phyloP scores from a whole-genome alignment of 768 basidiomycete species.

The Pisolithus tinctorius region DNA sequence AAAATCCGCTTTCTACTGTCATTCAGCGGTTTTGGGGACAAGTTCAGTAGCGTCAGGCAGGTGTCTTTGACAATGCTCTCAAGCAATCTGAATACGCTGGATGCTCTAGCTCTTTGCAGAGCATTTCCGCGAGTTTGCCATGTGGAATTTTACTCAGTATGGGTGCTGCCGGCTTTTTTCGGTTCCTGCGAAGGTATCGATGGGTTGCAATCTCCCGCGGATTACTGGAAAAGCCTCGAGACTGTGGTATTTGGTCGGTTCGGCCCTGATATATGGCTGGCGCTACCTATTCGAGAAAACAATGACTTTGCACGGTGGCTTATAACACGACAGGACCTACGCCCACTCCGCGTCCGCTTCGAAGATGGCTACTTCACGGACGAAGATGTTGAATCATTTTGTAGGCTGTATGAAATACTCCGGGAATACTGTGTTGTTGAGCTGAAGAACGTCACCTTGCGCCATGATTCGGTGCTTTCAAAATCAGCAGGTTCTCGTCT shows the following conservation, averaged over 20 bases:
- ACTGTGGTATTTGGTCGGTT: background rate
- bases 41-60: background rate
- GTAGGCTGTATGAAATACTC: background rate
- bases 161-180: too few species aligned
- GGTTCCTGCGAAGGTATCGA: too few species aligned
- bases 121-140: background rate
- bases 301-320: background rate
- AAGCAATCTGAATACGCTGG: background rate
- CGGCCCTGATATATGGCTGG: too few species aligned
- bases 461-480: too few species aligned
- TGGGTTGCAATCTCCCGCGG: background rate
- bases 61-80: background rate
- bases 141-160: background rate
- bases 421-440: background rate
- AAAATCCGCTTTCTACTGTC: background rate
- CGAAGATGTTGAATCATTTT: background rate
- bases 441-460: background rate
- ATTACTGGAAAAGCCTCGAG: background rate
- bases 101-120: background rate
- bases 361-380: background rate
- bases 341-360: background rate
- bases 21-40: background rate
- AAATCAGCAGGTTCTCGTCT: too few species aligned
- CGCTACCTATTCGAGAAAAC: background rate
- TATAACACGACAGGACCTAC: background rate